Evolutionary conservation across 495 filamentous ascomycete species (phyloP).

Genomic region (Neurospora tetrasperma): DNA sequence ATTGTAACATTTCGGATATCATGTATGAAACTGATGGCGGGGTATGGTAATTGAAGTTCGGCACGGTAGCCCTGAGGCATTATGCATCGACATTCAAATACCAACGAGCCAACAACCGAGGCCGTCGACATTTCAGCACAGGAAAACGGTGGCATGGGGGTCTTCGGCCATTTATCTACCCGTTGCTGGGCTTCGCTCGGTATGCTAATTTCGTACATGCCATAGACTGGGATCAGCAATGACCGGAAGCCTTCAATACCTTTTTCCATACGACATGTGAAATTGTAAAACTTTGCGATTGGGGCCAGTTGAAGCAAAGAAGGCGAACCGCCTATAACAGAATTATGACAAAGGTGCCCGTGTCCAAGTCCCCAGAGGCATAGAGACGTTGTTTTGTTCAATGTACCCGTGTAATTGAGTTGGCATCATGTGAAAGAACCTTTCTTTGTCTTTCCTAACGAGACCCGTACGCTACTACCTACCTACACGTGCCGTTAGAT

Average conservation of each 20-base stretch:
- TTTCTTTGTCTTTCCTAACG: not conserved
- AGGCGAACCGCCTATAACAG: not conserved
- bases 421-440: not conserved
- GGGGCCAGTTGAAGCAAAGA: not conserved
- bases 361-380: not conserved
- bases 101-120: not conserved
- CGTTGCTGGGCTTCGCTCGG: not conserved
- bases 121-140: not conserved
- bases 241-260: not conserved
- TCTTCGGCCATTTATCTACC: not conserved
- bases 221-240: not conserved
- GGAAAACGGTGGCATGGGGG: not conserved
- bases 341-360: not conserved
- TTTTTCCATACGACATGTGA: not conserved
- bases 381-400: not conserved
- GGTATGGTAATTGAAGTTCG: not conserved
- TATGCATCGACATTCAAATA: not conserved
- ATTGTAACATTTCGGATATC: not conserved
- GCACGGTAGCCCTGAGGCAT: not conserved
- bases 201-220: not conserved
- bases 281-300: not conserved
- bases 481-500: not conserved
- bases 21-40: not conserved
- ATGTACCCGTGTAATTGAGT: not conserved
- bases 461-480: not conserved